Evolutionary conservation across 495 filamentous ascomycete genomes (phyloP).

Genomic region (Penicillium nucicola): DNA sequence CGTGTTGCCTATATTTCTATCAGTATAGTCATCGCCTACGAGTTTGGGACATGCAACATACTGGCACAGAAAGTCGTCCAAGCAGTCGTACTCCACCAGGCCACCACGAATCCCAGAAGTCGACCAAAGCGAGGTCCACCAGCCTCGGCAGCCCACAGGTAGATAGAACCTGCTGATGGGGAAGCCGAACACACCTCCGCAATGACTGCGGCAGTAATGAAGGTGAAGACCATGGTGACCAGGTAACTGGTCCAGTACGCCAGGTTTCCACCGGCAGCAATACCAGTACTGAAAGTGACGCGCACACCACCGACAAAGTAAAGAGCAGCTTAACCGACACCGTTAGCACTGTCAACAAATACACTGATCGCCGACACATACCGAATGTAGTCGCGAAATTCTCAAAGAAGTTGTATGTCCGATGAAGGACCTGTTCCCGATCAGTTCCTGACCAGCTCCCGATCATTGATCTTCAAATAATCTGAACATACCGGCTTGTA

Average conservation of each 20-base stretch:
- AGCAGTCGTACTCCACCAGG: conserved; percentile 59
- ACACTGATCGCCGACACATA: conserved; percentile 17
- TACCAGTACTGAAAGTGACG: conserved; percentile 54
- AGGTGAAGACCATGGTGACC: conserved; percentile 53
- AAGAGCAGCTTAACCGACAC: conserved; percentile 40
- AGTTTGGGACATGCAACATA: not conserved
- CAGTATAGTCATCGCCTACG: not conserved
- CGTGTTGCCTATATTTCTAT: conserved; percentile 35
- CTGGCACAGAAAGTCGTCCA: conserved; percentile 58
- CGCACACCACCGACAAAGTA: conserved; percentile 57
- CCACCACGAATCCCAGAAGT: conserved; percentile 53
- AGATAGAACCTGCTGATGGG: conserved; percentile 55
- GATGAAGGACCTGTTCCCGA: conserved; percentile 38
- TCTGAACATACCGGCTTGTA: conserved; percentile 44
- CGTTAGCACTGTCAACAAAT: not conserved
- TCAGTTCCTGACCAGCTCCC: too few species aligned
- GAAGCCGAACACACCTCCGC: conserved; percentile 56
- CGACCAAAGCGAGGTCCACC: conserved; percentile 51
- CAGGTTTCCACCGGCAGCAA: conserved; percentile 53
- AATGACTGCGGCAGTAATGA: conserved; percentile 55
- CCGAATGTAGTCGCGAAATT: conserved; percentile 56
- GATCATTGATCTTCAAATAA: not conserved
- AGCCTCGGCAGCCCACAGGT: conserved; percentile 56
- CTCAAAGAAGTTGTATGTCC: conserved; percentile 49
- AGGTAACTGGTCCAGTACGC: conserved; percentile 59